Evolutionary conservation across 2,329 filamentous ascomycete genomes (phyloP).

Genomic region (Coniosporium tulheliwenetii): DNA sequence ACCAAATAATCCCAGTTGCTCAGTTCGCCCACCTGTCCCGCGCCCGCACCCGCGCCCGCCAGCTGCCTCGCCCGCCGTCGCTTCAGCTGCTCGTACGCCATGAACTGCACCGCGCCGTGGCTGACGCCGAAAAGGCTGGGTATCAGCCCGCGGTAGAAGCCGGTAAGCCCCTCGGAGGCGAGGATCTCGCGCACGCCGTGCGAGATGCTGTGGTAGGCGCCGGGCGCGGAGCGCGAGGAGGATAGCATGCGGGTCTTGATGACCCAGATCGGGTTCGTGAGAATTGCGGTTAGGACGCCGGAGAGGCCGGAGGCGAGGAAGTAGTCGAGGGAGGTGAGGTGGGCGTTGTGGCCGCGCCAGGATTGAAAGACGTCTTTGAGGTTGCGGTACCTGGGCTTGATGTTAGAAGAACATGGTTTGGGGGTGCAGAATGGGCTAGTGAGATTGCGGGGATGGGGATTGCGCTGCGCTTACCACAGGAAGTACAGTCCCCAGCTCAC

Average conservation of each 20-base stretch:
- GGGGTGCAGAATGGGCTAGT: not conserved
- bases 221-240: slow-evolving; percentile 54
- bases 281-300: slow-evolving; percentile 59
- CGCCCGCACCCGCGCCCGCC: slow-evolving; percentile 14
- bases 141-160: slow-evolving; percentile 77
- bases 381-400: slow-evolving; percentile 33
- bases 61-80: slow-evolving; percentile 35
- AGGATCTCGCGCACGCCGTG: slow-evolving; percentile 55
- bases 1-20: slow-evolving; percentile 64
- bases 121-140: slow-evolving; percentile 75
- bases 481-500: slow-evolving; percentile 89
- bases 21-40: slow-evolving; percentile 28
- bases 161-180: slow-evolving; percentile 53
- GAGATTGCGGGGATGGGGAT: not conserved
- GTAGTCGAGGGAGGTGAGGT: slow-evolving; percentile 54
- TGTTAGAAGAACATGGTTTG: not conserved
- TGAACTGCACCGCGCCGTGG: slow-evolving; percentile 90
- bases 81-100: slow-evolving; percentile 72
- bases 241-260: slow-evolving; percentile 96
- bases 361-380: slow-evolving; percentile 38
- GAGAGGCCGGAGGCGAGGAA: slow-evolving; percentile 57
- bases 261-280: slow-evolving; percentile 96
- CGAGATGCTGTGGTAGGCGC: slow-evolving; percentile 68
- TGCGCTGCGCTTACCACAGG: slow-evolving; percentile 32
- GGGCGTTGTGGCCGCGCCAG: slow-evolving; percentile 20